Evolutionary conservation across 139 green algal genomes (phyloP).

Genomic region (Eudorina sp.): DNA sequence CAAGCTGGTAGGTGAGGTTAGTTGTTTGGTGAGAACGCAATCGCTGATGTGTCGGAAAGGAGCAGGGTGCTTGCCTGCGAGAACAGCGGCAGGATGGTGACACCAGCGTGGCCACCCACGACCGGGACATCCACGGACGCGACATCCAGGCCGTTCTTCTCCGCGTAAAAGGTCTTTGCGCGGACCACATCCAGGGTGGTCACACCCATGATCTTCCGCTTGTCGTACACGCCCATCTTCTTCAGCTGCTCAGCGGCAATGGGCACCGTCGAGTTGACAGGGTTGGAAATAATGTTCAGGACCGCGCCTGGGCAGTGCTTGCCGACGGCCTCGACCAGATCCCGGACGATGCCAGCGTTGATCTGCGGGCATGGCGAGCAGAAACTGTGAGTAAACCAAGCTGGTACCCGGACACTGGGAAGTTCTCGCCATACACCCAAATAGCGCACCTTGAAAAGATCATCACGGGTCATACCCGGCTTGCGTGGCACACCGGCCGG

Average conservation of each 20-base stretch:
- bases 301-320: conserved; percentile 92
- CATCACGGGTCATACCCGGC: conserved; percentile 99
- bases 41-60: too few species aligned
- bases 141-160: conserved; percentile 88
- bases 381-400: too few species aligned
- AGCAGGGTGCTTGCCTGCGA: conserved; percentile 91
- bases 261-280: conserved; percentile 99
- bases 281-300: conserved; percentile 98
- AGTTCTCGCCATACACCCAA: too few species aligned
- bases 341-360: conserved; percentile 95
- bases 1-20: too few species aligned
- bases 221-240: conserved; percentile 89
- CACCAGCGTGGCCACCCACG: conserved; percentile 96
- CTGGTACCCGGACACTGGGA: too few species aligned
- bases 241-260: conserved; percentile 95
- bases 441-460: conserved; percentile 97
- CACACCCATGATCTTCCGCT: conserved; percentile 81
- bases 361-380: conserved; percentile 65
- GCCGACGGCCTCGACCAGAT: conserved; percentile 86
- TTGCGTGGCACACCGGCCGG: conserved; percentile 98
- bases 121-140: conserved; percentile 95
- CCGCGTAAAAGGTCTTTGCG: conserved; percentile 98
- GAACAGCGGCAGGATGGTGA: conserved; percentile 99
- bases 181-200: conserved; percentile 93
- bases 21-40: too few species aligned